Conservation (phyloP, 2,329 filamentous ascomycete species). For the Purpureocillium takamizusanense region DNA sequence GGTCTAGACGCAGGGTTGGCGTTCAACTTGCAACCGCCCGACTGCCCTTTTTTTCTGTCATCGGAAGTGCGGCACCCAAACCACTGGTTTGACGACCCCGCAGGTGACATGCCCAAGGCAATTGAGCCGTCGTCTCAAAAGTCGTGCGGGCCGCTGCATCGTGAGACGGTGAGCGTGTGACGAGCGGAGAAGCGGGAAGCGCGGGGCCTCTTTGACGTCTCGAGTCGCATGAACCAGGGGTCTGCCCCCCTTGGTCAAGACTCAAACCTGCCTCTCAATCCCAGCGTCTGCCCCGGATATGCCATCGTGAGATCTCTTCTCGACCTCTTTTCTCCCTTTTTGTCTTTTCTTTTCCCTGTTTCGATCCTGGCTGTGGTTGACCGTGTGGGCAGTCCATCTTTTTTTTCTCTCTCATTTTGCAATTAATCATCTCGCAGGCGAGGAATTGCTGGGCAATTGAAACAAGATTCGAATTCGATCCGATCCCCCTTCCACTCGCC, state of each 20-base stretch:
- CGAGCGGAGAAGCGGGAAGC: not conserved
- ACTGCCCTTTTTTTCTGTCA: too few relatives aligned
- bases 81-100: too few relatives aligned
- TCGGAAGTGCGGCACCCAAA: too few relatives aligned
- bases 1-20: too few relatives aligned
- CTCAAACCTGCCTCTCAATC: not conserved
- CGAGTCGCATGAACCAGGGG: not conserved
- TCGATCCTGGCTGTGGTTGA: too few relatives aligned
- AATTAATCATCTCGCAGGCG: not conserved
- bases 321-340: too few relatives aligned
- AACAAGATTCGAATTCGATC: not conserved
- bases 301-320: too few relatives aligned
- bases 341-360: not conserved
- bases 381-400: too few relatives aligned
- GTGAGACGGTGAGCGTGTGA: not conserved
- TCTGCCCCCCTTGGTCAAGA: not conserved
- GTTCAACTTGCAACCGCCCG: too few relatives aligned
- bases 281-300: not conserved
- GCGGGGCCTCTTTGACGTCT: not conserved
- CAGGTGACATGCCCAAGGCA: too few relatives aligned
- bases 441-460: conserved; percentile 2
- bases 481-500: not conserved
- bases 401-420: not conserved
- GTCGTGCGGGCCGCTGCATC: not conserved
- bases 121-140: too few relatives aligned